phyloP scores from a whole-genome alignment of 2,329 filamentous ascomycete genomes.

The Colletotrichum scovillei region DNA sequence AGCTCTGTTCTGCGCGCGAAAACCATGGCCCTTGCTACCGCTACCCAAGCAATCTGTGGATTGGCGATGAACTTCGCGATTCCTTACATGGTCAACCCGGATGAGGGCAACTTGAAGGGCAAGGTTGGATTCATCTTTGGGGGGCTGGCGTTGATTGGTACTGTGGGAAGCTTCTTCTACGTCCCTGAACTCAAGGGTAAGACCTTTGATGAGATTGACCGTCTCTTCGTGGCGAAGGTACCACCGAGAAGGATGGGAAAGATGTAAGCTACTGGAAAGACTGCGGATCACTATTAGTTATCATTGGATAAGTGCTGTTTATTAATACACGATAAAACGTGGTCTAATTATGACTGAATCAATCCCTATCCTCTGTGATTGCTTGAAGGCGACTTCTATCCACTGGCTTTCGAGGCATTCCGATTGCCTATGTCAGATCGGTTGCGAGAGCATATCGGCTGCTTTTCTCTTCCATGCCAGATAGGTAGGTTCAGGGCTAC shows the following conservation, averaged over 20 bases:
- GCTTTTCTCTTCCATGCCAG: not conserved
- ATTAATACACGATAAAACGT: too few species aligned
- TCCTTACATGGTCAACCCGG: conserved; percentile 41
- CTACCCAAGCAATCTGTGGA: conserved; percentile 52
- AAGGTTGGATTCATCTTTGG: conserved; percentile 44
- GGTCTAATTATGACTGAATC: too few species aligned
- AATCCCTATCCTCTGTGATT: accelerated
- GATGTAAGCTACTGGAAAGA: not conserved
- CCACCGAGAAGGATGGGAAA: conserved; percentile 14
- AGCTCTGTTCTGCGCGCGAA: conserved; percentile 57
- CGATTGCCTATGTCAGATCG: not conserved
- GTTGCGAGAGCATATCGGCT: not conserved
- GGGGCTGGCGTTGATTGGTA: conserved; percentile 33
- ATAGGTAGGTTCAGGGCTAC: not conserved
- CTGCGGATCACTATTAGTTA: too few species aligned
- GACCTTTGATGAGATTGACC: conserved; percentile 40
- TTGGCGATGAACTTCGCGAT: conserved; percentile 44
- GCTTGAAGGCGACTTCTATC: not conserved
- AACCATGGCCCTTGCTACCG: conserved; percentile 56
- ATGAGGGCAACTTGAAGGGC: conserved; percentile 45
- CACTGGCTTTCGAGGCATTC: not conserved
- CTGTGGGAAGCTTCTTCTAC: conserved; percentile 38
- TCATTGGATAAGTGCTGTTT: too few species aligned
- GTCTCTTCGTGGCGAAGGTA: conserved; percentile 43
- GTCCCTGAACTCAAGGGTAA: conserved; percentile 40